phyloP scores from a whole-genome alignment of 768 basidiomycete species.

The Lepiota venenata region DNA sequence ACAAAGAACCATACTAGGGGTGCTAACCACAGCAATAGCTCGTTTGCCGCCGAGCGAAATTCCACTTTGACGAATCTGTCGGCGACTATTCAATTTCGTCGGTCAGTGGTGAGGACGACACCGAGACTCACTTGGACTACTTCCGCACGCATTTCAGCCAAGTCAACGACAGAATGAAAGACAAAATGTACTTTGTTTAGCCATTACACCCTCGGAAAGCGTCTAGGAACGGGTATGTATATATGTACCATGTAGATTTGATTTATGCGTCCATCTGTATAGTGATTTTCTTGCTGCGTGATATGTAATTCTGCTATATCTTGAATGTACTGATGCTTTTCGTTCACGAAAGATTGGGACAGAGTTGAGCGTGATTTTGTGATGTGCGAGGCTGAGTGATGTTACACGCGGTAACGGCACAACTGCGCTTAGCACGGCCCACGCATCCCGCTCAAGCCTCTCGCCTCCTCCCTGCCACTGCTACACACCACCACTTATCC shows the following conservation, averaged over 20 bases:
- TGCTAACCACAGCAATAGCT: slow-evolving; percentile 28
- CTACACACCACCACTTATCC: neutral
- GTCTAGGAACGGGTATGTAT: too few species aligned
- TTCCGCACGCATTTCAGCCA: slow-evolving; percentile 31
- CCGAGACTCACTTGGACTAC: slow-evolving; percentile 18
- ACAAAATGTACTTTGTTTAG: slow-evolving; percentile 30
- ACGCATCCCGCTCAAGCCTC: neutral
- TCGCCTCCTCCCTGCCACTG: neutral
- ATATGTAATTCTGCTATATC: too few species aligned
- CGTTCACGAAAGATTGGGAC: too few species aligned
- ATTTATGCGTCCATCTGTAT: too few species aligned
- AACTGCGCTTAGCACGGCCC: neutral
- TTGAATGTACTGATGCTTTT: neutral
- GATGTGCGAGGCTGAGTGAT: neutral
- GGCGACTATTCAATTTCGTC: slow-evolving; percentile 30
- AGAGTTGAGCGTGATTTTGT: too few species aligned
- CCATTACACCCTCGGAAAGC: too few species aligned
- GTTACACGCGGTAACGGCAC: neutral
- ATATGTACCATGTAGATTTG: too few species aligned
- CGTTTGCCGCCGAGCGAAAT: slow-evolving; percentile 50
- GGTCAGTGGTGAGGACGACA: slow-evolving; percentile 25
- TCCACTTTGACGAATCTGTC: slow-evolving; percentile 43
- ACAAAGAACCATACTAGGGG: neutral
- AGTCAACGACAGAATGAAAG: slow-evolving; percentile 24
- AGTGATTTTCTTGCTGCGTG: too few species aligned